These are phyloP conservation scores for Nematodospora anomalae DNA, from an alignment of 1,139 yeast genomes.

Conservation along the genomic window DNA sequence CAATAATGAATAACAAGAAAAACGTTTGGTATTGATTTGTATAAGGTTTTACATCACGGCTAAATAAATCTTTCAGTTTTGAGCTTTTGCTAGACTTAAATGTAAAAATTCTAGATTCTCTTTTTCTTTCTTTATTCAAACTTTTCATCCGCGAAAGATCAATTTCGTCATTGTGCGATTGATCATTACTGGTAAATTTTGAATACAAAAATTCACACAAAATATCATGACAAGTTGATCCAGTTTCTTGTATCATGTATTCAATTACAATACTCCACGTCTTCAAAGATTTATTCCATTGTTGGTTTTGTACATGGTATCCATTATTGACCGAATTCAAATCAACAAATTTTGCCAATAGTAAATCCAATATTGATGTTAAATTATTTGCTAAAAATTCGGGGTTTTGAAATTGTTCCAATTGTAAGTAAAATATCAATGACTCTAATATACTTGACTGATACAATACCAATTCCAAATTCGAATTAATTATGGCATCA, in stretches of 20 bases:
- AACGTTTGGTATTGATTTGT: conserved; percentile 38
- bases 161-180: conserved; percentile 2
- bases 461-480: conserved; percentile 22
- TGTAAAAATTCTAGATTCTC: conserved; percentile 30
- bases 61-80: conserved; percentile 21
- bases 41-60: conserved; percentile 27
- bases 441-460: conserved; percentile 39
- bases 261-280: conserved; percentile 36
- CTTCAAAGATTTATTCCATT: conserved; percentile 32
- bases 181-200: conserved; percentile 22
- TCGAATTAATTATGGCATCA: conserved; percentile 23
- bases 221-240: conserved; percentile 41
- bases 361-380: conserved; percentile 28
- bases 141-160: conserved; percentile 2
- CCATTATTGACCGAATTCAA: conserved; percentile 16
- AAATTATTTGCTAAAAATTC: conserved; percentile 37
- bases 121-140: conserved; percentile 15
- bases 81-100: conserved; percentile 27
- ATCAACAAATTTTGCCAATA: conserved; percentile 34
- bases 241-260: conserved; percentile 39
- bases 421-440: conserved; percentile 38
- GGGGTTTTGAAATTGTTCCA: conserved; percentile 44
- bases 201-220: conserved; percentile 32
- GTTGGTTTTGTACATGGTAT: conserved; percentile 34
- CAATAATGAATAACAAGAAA: conserved; percentile 32